These are phyloP conservation scores for Emmonsia crescens DNA, from an alignment of 2,329 filamentous ascomycete species.

Conservation along the genomic window DNA sequence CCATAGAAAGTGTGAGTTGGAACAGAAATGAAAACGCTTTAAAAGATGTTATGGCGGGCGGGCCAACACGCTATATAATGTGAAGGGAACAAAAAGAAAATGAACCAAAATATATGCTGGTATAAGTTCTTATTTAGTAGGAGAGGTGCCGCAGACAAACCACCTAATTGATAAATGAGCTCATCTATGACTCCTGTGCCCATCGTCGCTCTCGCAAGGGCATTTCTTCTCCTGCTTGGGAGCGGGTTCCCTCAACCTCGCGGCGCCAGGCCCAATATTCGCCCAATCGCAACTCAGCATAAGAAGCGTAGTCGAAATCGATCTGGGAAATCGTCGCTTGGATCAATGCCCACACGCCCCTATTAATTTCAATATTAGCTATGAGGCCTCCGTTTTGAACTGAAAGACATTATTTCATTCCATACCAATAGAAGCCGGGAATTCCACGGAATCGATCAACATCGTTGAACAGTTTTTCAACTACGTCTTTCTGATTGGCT, in stretches of 20 bases:
- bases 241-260: constrained; percentile 55
- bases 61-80: neutral
- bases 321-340: constrained; percentile 91
- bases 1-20: neutral
- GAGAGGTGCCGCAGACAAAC: neutral
- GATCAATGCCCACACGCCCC: constrained; percentile 93
- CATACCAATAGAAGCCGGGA: constrained; percentile 66
- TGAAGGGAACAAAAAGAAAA: neutral
- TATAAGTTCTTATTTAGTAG: neutral
- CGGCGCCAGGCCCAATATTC: constrained; percentile 92
- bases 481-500: constrained; percentile 48
- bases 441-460: constrained; percentile 81
- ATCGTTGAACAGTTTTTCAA: constrained; percentile 60
- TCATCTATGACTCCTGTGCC: constrained; percentile 44
- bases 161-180: neutral
- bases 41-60: neutral
- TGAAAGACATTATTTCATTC: neutral
- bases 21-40: neutral
- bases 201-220: constrained; percentile 70
- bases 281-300: constrained; percentile 72
- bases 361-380: constrained; percentile 25
- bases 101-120: neutral
- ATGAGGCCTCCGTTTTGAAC: neutral
- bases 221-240: constrained; percentile 45
- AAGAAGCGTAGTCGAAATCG: constrained; percentile 90